Conservation (phyloP, 169 alveolate genomes). For the Fabrea salina region DNA sequence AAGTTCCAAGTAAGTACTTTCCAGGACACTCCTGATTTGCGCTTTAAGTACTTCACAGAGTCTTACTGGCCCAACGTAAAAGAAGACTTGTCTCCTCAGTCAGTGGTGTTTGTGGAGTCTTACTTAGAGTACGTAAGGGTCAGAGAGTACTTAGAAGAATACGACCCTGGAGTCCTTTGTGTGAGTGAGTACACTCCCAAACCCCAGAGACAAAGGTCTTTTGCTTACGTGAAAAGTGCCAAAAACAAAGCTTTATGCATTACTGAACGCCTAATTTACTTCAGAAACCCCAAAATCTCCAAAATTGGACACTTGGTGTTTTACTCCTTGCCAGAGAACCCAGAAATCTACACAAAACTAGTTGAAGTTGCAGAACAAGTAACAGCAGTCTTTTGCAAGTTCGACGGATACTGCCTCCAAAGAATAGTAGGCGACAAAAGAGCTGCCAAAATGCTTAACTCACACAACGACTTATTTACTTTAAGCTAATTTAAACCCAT, state of each 20-base stretch:
- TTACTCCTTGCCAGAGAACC: background rate
- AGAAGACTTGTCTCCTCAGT: conserved; percentile 2
- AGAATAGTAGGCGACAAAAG: conserved; percentile 21
- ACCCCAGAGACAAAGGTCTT: conserved; percentile 13
- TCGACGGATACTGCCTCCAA: conserved; percentile 14
- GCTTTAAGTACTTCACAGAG: background rate
- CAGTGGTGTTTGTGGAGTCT: background rate
- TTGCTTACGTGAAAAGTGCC: background rate
- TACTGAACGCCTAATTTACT: conserved; percentile 23
- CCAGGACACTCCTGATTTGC: background rate
- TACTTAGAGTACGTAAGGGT: conserved; percentile 25
- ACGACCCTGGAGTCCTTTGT: conserved; percentile 28
- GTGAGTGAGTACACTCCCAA: conserved; percentile 19
- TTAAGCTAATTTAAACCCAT: too few species aligned
- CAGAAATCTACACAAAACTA: background rate
- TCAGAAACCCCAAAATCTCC: background rate
- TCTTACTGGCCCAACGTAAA: conserved; percentile 13
- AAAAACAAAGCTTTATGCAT: conserved; percentile 15
- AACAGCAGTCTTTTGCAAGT: background rate
- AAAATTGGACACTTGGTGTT: background rate
- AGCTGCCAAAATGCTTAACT: background rate
- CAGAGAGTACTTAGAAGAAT: conserved; percentile 1
- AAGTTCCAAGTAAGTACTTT: background rate
- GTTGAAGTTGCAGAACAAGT: background rate
- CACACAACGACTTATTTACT: too few species aligned